Conservation (phyloP, 139 green algal genomes). For the Astrephomene gubernaculifera region DNA sequence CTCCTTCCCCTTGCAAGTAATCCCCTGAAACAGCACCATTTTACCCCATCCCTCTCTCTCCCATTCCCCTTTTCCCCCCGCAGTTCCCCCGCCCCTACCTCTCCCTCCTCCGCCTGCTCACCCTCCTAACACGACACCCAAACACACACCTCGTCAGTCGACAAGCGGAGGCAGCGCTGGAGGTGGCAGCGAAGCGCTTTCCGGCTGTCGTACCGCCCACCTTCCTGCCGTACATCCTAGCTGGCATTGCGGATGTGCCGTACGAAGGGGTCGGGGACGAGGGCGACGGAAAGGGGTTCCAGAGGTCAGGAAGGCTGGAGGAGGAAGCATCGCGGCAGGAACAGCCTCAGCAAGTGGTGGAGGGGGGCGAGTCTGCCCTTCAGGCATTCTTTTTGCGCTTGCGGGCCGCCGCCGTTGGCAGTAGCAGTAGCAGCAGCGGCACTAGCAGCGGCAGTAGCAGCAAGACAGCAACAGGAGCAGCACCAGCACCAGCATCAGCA, state of each 20-base stretch:
- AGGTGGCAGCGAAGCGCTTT: conserved; percentile 72
- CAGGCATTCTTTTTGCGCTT: neutral
- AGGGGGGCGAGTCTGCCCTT: neutral
- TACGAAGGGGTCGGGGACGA: no score
- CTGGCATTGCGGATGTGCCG: conserved; percentile 63
- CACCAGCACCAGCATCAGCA: conserved; percentile 23
- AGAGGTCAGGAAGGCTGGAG: no score
- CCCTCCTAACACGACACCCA: neutral
- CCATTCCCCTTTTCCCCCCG: neutral
- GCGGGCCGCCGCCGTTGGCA: conserved; percentile 9
- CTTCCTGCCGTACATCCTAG: conserved; percentile 57
- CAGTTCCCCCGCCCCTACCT: conserved; percentile 60
- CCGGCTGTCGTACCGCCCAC: conserved; percentile 56
- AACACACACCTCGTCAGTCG: conserved; percentile 14
- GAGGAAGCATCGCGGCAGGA: no score
- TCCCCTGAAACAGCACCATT: neutral
- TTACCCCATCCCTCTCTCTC: neutral
- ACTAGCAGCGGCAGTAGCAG: conserved; percentile 24
- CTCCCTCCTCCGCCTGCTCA: conserved; percentile 43
- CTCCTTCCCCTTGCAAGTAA: neutral
- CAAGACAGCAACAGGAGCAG: conserved; percentile 32
- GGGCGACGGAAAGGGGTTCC: no score
- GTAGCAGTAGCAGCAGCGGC: neutral
- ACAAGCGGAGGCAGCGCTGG: conserved; percentile 33
- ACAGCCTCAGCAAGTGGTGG: no score